These are phyloP conservation scores for Metschnikowia matae DNA, from an alignment of 805 yeast species.

Conservation along the genomic window DNA sequence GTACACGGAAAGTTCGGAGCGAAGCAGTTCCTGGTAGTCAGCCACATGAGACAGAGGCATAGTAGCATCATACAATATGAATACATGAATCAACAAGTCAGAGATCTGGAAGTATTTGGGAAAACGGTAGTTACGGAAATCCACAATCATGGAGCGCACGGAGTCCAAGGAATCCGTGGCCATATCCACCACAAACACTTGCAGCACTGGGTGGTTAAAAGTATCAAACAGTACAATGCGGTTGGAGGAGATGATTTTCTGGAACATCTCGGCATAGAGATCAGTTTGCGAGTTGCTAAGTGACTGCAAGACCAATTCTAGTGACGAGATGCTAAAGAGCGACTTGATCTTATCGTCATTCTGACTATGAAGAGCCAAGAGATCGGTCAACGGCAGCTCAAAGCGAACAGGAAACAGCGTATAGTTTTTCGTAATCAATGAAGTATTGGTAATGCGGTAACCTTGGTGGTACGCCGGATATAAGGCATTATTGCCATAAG, in stretches of 20 bases:
- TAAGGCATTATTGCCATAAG: constrained; percentile 52
- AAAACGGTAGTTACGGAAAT: constrained; percentile 44
- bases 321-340: constrained; percentile 36
- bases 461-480: constrained; percentile 38
- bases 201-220: constrained; percentile 80
- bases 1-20: constrained; percentile 23
- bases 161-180: constrained; percentile 47
- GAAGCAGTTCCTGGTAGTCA: constrained; percentile 35
- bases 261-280: constrained; percentile 54
- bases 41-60: constrained; percentile 15
- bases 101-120: constrained; percentile 67
- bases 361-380: constrained; percentile 29
- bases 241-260: constrained; percentile 55
- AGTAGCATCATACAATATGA: constrained; percentile 28
- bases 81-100: constrained; percentile 48
- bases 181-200: constrained; percentile 60
- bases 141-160: constrained; percentile 56
- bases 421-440: constrained; percentile 44
- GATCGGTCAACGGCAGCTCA: constrained; percentile 36
- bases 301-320: constrained; percentile 26
- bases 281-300: constrained; percentile 8
- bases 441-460: constrained; percentile 49
- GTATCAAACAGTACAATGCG: constrained; percentile 75
- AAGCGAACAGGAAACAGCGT: constrained; percentile 59
- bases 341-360: constrained; percentile 18